Percentiles rank a stretch among this genome's conserved stretches.
These are phyloP conservation scores for Euphrasia arctica DNA, from an alignment of 305 asterid species.

Conservation along the genomic window DNA sequence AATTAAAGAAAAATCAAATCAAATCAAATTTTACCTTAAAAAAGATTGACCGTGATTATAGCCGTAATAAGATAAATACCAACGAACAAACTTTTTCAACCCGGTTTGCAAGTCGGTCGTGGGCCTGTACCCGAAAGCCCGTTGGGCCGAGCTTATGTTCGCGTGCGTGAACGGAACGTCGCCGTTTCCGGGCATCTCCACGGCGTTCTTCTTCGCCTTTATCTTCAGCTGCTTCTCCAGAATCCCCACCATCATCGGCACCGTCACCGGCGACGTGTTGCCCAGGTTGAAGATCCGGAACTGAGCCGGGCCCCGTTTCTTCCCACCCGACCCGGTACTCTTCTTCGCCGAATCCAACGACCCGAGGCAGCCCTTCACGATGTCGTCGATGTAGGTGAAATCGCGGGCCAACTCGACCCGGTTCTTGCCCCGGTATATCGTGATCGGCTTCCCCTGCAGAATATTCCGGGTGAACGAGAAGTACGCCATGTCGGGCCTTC, in stretches of 20 bases:
- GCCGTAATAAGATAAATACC: constrained; percentile 57
- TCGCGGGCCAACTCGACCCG: constrained; percentile 58
- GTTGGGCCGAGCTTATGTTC: constrained; percentile 45
- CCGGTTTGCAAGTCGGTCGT: constrained; percentile 58
- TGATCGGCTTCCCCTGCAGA: constrained; percentile 48
- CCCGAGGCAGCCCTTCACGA: constrained; percentile 53
- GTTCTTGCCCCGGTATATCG: constrained; percentile 49
- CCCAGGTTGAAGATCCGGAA: constrained; percentile 57
- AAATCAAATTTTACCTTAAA: constrained; percentile 28
- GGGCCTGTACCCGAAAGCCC: constrained; percentile 52
- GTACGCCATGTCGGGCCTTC: constrained; percentile 68
- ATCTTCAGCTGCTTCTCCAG: constrained; percentile 48
- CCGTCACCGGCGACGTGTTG: constrained; percentile 56
- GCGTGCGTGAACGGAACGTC: constrained; percentile 69
- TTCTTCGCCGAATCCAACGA: constrained; percentile 52
- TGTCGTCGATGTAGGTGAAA: constrained; percentile 55
- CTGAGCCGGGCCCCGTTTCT: constrained; percentile 45
- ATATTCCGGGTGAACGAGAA: constrained; percentile 55
- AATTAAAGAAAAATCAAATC: not conserved
- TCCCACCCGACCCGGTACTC: constrained; percentile 66
- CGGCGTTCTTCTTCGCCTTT: constrained; percentile 44
- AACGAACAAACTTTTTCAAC: constrained; percentile 51
- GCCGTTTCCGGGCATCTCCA: constrained; percentile 65
- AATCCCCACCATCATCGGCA: constrained; percentile 56
- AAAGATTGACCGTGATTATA: constrained; percentile 42